A percentile compares a stretch with the other conserved stretches of the same genome.
Evolutionary conservation across 2,329 filamentous ascomycete species (phyloP).

Genomic region (Penicillium hordei): DNA sequence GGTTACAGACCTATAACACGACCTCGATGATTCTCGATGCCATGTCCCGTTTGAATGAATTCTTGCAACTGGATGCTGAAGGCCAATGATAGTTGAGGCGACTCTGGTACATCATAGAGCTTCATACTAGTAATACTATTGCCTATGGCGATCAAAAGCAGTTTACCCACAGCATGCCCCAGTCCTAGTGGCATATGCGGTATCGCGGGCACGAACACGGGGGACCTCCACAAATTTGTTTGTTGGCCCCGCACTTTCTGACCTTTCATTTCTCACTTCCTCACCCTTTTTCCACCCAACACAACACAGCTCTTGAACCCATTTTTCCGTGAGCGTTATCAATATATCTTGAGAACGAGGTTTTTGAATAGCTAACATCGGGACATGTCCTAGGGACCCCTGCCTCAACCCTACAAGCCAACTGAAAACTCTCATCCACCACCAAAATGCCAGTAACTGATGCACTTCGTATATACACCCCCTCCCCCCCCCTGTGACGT

Average conservation of each 20-base stretch:
- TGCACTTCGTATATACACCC: not conserved
- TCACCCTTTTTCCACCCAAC: too few species aligned
- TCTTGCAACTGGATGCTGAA: not conserved
- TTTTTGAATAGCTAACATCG: too few species aligned
- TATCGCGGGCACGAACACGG: too few species aligned
- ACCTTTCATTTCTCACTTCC: not conserved
- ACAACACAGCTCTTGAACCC: fast-evolving
- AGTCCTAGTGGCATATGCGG: not conserved
- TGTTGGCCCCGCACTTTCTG: not conserved
- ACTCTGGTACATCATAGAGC: too few species aligned
- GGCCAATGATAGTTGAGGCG: too few species aligned
- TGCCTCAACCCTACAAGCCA: not conserved
- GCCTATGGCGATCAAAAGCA: not conserved
- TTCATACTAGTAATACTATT: not conserved
- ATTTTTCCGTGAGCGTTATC: not conserved
- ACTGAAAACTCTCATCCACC: not conserved
- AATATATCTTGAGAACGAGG: too few species aligned
- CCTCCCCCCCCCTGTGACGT: not conserved
- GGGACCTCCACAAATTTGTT: not conserved
- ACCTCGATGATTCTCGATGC: not conserved
- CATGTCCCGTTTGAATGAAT: not conserved
- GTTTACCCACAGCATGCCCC: not conserved
- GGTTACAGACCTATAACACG: too few species aligned
- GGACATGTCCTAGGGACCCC: not conserved
- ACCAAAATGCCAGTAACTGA: not conserved